phyloP scores from a whole-genome alignment of 78 protist species.

The Reticulomyxa filosa region DNA sequence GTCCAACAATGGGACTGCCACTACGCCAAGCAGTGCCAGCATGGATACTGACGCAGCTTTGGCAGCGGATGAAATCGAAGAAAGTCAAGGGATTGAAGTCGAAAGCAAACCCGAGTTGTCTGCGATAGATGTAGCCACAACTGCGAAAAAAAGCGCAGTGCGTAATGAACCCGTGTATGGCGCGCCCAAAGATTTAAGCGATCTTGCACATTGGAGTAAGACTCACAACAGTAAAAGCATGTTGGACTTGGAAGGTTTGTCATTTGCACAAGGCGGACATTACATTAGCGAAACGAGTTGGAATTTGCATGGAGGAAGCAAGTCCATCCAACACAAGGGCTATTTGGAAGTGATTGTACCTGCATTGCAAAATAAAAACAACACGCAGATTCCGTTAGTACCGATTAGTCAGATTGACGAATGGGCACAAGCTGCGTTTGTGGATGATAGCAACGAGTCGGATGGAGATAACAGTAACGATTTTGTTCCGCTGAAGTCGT shows the following conservation, averaged over 20 bases:
- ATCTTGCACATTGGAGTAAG: background rate
- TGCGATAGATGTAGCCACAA: background rate
- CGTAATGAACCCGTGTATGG: background rate
- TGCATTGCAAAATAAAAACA: conserved; percentile 23
- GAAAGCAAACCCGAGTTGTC: background rate
- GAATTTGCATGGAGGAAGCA: conserved; percentile 47
- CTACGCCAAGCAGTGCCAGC: too few relatives aligned
- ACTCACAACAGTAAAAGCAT: background rate
- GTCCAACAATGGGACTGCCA: too few relatives aligned
- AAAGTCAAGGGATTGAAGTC: background rate
- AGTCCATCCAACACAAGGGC: conserved; percentile 36
- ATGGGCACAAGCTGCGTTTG: conserved; percentile 65
- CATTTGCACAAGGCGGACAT: conserved; percentile 57
- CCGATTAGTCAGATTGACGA: conserved; percentile 34
- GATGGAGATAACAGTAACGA: too few relatives aligned
- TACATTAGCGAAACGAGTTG: conserved; percentile 47
- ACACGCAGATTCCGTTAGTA: conserved; percentile 9
- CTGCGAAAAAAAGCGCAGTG: background rate
- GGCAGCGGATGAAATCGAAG: background rate
- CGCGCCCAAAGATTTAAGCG: background rate
- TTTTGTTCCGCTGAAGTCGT: conserved; percentile 10
- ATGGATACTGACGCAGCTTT: too few relatives aligned
- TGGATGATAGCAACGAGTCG: too few relatives aligned
- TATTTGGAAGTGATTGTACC: conserved; percentile 62
- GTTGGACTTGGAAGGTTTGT: conserved; percentile 52